Percentiles rank a stretch among this genome's conserved stretches.
Evolutionary conservation across 1,284 basidiomycete genomes (phyloP).

Genomic region (Inonotus obliquus): DNA sequence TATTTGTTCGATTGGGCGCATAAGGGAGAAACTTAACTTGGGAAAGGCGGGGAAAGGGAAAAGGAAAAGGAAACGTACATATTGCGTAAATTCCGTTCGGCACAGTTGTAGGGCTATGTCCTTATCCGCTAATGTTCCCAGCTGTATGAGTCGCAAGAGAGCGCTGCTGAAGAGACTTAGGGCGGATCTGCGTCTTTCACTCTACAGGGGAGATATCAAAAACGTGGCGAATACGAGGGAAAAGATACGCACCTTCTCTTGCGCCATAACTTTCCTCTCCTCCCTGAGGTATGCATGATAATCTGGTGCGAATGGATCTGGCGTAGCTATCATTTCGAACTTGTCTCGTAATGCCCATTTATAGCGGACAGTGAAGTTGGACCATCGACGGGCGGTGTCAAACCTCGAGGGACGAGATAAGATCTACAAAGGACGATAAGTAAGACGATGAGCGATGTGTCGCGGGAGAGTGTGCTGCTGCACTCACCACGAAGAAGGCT

Average conservation of each 20-base stretch:
- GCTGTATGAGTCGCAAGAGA: neutral
- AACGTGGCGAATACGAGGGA: neutral
- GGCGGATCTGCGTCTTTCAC: neutral
- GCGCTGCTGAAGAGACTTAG: neutral
- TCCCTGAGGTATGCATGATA: conserved; percentile 5
- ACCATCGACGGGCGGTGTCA: conserved; percentile 33
- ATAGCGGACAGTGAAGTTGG: conserved; percentile 58
- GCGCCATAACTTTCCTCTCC: neutral
- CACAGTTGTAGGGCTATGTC: conserved; percentile 12
- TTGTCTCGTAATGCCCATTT: conserved; percentile 68
- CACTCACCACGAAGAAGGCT: conserved; percentile 8
- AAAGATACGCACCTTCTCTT: neutral
- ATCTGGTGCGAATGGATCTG: conserved; percentile 18
- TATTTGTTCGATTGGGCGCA: neutral
- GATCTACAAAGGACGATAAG: conserved; percentile 27
- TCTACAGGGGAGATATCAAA: neutral
- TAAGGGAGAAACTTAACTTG: neutral
- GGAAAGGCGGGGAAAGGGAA: neutral
- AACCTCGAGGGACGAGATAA: conserved; percentile 29
- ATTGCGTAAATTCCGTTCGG: conserved; percentile 8
- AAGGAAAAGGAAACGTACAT: neutral
- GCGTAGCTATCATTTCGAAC: conserved; percentile 41
- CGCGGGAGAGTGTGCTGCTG: neutral
- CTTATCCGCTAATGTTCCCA: neutral
- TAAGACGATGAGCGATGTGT: neutral